phyloP scores from a whole-genome alignment of 2,329 filamentous ascomycete species.

The Fusarium palustre region DNA sequence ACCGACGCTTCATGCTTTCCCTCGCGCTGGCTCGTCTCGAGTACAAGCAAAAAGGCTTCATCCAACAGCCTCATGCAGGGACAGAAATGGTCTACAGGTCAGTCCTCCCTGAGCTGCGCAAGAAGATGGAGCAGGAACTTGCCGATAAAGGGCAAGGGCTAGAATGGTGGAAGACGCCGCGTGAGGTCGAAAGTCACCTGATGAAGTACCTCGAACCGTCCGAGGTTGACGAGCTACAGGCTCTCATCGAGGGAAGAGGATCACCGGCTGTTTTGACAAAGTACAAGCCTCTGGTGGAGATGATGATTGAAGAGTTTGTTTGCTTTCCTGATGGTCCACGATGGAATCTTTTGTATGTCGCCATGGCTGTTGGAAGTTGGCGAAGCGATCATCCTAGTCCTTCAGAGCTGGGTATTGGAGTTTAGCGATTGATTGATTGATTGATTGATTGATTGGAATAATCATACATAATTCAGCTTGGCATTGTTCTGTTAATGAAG shows the following conservation, averaged over 20 bases:
- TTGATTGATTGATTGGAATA: background rate
- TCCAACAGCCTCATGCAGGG: constrained; percentile 14
- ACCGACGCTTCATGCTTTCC: constrained; percentile 39
- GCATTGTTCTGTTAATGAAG: background rate
- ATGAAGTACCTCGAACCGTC: constrained; percentile 29
- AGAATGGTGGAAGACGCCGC: constrained; percentile 43
- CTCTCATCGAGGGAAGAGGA: constrained; percentile 39
- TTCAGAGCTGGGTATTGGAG: constrained; percentile 12
- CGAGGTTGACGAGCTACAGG: constrained; percentile 35
- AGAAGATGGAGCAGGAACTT: constrained; percentile 33
- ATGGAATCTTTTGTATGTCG: constrained; percentile 42
- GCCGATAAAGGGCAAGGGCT: constrained; percentile 19
- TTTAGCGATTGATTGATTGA: constrained; percentile 6
- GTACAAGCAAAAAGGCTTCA: constrained; percentile 39
- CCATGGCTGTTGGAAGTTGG: constrained; percentile 40
- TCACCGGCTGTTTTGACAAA: constrained; percentile 12
- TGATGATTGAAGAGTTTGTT: constrained; percentile 40
- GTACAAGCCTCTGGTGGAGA: constrained; percentile 36
- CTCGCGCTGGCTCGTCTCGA: constrained; percentile 38
- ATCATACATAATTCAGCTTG: background rate
- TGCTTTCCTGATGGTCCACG: constrained; percentile 45
- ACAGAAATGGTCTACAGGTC: constrained; percentile 12
- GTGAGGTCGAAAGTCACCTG: constrained; percentile 40
- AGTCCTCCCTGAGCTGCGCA: background rate
- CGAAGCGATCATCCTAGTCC: constrained; percentile 18